Percentiles rank a stretch among this genome's conserved stretches.
phyloP scores from a whole-genome alignment of 768 basidiomycete genomes.

The Coprinopsis cinerea region DNA sequence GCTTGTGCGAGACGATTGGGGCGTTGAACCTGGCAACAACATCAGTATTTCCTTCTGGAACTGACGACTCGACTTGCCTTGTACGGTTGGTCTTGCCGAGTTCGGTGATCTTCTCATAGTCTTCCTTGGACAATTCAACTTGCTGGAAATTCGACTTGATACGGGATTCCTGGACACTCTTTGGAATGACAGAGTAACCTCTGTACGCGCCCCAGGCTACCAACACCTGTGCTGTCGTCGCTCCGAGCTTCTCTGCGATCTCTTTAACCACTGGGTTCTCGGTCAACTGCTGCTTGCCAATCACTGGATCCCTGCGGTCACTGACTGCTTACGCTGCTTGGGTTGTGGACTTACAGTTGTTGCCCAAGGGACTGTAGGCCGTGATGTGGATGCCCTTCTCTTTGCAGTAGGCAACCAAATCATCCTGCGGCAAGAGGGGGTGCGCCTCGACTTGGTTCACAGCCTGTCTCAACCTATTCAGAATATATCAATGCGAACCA shows the following conservation, averaged over 20 bases:
- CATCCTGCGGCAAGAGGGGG: slow-evolving; percentile 71
- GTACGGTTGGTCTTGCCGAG: slow-evolving; percentile 45
- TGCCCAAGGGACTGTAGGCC: slow-evolving; percentile 69
- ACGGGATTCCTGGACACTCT: slow-evolving; percentile 67
- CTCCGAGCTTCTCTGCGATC: slow-evolving; percentile 57
- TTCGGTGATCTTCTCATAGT: slow-evolving; percentile 53
- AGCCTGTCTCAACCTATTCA: slow-evolving; percentile 25
- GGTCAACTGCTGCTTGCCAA: slow-evolving; percentile 59
- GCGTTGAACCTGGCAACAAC: slow-evolving; percentile 48
- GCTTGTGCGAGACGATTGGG: slow-evolving; percentile 47
- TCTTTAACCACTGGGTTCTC: slow-evolving; percentile 57
- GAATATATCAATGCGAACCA: not conserved
- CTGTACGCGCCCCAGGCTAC: slow-evolving; percentile 75
- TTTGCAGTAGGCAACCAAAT: slow-evolving; percentile 65
- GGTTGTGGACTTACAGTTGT: slow-evolving; percentile 53
- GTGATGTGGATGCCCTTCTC: slow-evolving; percentile 64
- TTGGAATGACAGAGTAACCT: slow-evolving; percentile 81
- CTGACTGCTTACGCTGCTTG: not conserved
- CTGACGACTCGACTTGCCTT: too few relatives aligned
- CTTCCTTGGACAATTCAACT: slow-evolving; percentile 57
- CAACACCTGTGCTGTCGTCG: slow-evolving; percentile 75
- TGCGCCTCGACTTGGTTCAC: slow-evolving; percentile 84
- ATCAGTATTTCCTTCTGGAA: not conserved
- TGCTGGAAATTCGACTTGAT: slow-evolving; percentile 77
- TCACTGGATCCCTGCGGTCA: slow-evolving; percentile 29